Evolutionary conservation across 2,329 filamentous ascomycete genomes (phyloP).

Genomic region (Emmonsiellopsis sp.): DNA sequence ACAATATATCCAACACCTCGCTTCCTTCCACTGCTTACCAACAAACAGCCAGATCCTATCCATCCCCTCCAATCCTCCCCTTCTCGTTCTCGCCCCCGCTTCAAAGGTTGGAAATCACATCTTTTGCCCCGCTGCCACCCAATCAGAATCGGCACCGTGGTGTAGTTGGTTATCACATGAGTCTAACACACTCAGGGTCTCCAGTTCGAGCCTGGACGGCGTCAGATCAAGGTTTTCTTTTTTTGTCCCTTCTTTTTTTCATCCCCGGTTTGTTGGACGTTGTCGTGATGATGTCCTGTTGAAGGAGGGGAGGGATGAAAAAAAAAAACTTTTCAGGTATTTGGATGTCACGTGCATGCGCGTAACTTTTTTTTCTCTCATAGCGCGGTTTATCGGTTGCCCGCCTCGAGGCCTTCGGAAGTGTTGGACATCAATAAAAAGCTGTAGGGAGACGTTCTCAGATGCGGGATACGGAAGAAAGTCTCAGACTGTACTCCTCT

Average conservation of each 20-base stretch:
- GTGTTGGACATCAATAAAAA: too few species aligned
- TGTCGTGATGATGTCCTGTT: too few species aligned
- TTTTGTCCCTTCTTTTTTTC: not conserved
- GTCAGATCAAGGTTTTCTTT: not conserved
- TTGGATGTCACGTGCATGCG: not conserved
- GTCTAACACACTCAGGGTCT: slow-evolving; percentile 2
- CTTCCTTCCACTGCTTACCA: too few species aligned
- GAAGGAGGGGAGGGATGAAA: not conserved
- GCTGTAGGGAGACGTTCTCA: too few species aligned
- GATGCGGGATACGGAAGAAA: too few species aligned
- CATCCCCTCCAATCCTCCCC: too few species aligned
- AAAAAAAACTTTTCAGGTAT: not conserved
- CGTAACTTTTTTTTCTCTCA: too few species aligned
- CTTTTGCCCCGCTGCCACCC: not conserved
- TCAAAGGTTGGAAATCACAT: not conserved
- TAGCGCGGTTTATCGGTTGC: too few species aligned
- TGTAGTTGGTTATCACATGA: slow-evolving; percentile 2
- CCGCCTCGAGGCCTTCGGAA: too few species aligned
- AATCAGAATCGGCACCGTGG: not conserved
- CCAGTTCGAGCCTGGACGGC: not conserved
- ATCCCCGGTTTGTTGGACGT: not conserved
- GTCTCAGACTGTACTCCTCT: too few species aligned
- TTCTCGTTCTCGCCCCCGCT: not conserved
- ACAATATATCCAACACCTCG: too few species aligned
- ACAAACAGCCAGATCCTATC: too few species aligned